These are phyloP conservation scores for Alternaria solani DNA, from an alignment of 2,329 filamentous ascomycete species.

Conservation along the genomic window DNA sequence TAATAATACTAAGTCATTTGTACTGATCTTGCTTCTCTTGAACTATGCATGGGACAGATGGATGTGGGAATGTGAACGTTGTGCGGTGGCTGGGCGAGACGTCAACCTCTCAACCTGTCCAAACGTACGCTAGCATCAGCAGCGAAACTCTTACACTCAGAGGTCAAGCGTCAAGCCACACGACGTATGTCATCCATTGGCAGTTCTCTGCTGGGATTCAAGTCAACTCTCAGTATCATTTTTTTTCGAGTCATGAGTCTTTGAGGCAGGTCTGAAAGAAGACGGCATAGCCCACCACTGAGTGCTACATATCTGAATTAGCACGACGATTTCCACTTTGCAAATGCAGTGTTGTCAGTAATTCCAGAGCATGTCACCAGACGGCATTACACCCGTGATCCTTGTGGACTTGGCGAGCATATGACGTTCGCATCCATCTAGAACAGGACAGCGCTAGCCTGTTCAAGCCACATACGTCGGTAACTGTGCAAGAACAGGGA, in stretches of 20 bases:
- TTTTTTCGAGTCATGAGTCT: not conserved
- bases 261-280: not conserved
- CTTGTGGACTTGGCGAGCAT: not conserved
- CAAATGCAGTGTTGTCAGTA: not conserved
- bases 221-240: not conserved
- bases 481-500: not conserved
- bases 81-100: not conserved
- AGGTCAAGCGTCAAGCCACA: not conserved
- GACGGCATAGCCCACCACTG: not conserved
- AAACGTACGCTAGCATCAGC: not conserved
- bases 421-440: not conserved
- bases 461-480: not conserved
- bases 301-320: not conserved
- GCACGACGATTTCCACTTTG: not conserved
- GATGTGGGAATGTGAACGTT: too few relatives aligned
- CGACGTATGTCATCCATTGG: not conserved
- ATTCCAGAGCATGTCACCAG: not conserved
- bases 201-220: not conserved
- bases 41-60: not conserved
- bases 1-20: not conserved
- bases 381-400: not conserved
- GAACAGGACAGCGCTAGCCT: not conserved
- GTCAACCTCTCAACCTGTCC: not conserved
- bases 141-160: not conserved
- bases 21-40: not conserved